A percentile compares a stretch with the other conserved stretches of the same genome.
phyloP scores from a whole-genome alignment of 1,284 basidiomycete genomes.

The Cryptococcus sp. region DNA sequence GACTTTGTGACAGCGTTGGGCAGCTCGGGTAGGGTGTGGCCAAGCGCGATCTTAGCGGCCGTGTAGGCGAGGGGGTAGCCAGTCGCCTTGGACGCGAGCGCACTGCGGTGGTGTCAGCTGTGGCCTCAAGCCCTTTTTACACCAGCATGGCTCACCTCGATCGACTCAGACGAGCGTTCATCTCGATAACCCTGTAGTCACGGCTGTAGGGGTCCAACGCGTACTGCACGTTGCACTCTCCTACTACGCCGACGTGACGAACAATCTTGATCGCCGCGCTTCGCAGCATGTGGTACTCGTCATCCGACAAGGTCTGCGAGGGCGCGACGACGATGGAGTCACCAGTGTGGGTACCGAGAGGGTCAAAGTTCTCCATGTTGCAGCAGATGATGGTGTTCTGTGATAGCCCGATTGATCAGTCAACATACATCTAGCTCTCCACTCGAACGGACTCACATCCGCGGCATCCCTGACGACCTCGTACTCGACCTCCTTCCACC shows the following conservation, averaged over 20 bases:
- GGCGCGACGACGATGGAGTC: slow-evolving; percentile 99
- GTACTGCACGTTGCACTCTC: slow-evolving; percentile 93
- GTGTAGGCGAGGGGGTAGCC: slow-evolving; percentile 99
- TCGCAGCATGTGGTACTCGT: slow-evolving; percentile 98
- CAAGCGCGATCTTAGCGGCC: slow-evolving; percentile 98
- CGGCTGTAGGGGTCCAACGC: slow-evolving; percentile 87
- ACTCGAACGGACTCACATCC: slow-evolving; percentile 61
- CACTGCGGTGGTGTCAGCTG: slow-evolving; percentile 53
- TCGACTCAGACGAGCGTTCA: slow-evolving; percentile 77
- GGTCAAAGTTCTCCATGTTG: slow-evolving; percentile 99
- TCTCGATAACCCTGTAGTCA: slow-evolving; percentile 98
- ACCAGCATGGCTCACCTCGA: slow-evolving; percentile 53
- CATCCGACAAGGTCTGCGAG: slow-evolving; percentile 94
- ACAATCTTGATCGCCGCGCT: slow-evolving; percentile 97
- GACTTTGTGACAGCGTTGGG: slow-evolving; percentile 99
- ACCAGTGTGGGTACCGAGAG: slow-evolving; percentile 98
- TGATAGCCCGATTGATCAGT: slow-evolving; percentile 7
- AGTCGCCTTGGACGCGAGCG: slow-evolving; percentile 97
- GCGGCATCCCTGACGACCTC: slow-evolving; percentile 98
- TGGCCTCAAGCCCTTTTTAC: slow-evolving; percentile 64
- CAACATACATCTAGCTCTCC: not conserved
- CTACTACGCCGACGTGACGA: slow-evolving; percentile 94
- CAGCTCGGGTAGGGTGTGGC: slow-evolving; percentile 94
- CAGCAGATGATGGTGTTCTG: slow-evolving; percentile 88
- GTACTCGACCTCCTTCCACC: slow-evolving; percentile 99